These are phyloP conservation scores for Musa balbisiana DNA, from an alignment of 202 grass and related monocot species.

Conservation along the genomic window DNA sequence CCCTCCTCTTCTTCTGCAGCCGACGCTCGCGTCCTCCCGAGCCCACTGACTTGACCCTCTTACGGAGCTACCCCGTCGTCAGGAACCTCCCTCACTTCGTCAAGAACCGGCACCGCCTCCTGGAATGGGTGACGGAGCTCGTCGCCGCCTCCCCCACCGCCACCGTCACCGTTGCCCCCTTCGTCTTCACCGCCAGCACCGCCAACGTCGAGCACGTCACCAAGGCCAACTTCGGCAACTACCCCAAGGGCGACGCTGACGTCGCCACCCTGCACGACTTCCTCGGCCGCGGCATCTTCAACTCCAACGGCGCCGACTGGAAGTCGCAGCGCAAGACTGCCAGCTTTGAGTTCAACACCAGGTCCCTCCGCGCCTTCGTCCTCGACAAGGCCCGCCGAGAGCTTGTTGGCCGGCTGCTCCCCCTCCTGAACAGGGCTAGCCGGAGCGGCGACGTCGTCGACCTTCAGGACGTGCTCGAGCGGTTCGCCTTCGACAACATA, in stretches of 20 bases:
- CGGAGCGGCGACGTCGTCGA: background rate
- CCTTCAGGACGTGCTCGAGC: background rate
- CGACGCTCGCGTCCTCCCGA: no score
- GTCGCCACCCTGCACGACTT: background rate
- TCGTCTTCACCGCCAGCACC: constrained; percentile 6
- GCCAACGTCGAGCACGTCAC: background rate
- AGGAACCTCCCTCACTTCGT: constrained; percentile 39
- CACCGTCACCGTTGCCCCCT: constrained; percentile 25
- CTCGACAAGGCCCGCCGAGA: background rate
- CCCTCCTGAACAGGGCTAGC: background rate
- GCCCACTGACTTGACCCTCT: background rate
- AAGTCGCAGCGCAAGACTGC: background rate
- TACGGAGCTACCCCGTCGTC: constrained; percentile 34
- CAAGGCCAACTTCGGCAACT: background rate
- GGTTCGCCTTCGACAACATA: constrained; percentile 31
- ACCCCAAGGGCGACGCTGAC: background rate
- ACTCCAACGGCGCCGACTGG: background rate
- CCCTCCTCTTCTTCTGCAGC: no score
- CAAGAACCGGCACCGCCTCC: constrained; percentile 39
- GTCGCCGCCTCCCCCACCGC: constrained; percentile 17
- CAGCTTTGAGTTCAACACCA: background rate
- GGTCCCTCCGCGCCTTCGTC: constrained; percentile 1
- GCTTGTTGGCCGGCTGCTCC: background rate
- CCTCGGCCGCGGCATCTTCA: background rate
- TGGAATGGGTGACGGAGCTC: constrained; percentile 32